Evolutionary conservation across 176 grass and related monocot species (phyloP).

Genomic region (sorghum (Sorghum bicolor)): Sorghum_bicolor_NCBIv3 NC_012873.2:5185501-5186000

Average conservation of each 20-base stretch:
- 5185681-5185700: constrained; percentile 64
- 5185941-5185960: constrained; percentile 14
- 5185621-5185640: constrained; percentile 24
- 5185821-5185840: neutral
- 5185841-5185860: neutral
- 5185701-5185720: constrained; percentile 73
- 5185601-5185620: neutral
- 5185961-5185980: neutral
- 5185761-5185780: constrained; percentile 76
- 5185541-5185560: constrained; percentile 90
- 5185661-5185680: constrained; percentile 95
- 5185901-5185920: constrained; percentile 49
- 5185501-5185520: constrained; percentile 79
- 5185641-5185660: constrained; percentile 85
- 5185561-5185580: constrained; percentile 48
- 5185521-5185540: constrained; percentile 85
- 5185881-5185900: constrained; percentile 73
- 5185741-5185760: constrained; percentile 52
- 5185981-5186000: neutral
- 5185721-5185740: constrained; percentile 82
- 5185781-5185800: constrained; percentile 64
- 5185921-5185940: constrained; percentile 76
- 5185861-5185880: constrained; percentile 39
- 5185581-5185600: neutral
- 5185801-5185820: constrained; percentile 41